Evolutionary conservation across 2,329 filamentous ascomycete genomes (phyloP), one percentile per base, ranked within the genome.

Genomic region (Coniosporium tulheliwenetii): DNA sequence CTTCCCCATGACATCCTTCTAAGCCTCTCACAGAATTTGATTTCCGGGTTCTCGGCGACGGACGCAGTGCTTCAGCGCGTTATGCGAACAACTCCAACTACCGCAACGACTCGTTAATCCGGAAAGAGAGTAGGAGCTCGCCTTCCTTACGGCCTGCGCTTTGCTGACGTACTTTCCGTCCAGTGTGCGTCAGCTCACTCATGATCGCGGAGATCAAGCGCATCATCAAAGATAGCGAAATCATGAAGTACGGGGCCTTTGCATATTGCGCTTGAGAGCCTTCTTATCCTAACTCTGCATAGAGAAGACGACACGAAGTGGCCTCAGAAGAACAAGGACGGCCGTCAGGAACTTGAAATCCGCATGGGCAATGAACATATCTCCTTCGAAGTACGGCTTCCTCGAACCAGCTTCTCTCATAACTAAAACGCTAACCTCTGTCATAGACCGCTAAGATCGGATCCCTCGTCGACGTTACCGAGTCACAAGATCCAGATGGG

Each of bases 1-100:
- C 5, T 10, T 12, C 5, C 5, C n/a, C 44, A 13, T 26, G 29
- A 40, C n/a, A 46, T 44, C 45, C 45, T 42, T 45, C 47, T 54
- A 43, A 59, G 45, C 14, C 1, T 5, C 5, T 10, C 15, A 9
- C 50, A 96, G 89, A 98, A 63, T 98, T 98, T 61, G 91, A 98
- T 60, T 91, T 98, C 55, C 77, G 89, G 42, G 85, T 86, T 16
- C 75, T 96, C 37, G 85, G 85, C 41, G 91, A 98, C 59, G 91
- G 91, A 39, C 78, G 85, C 45, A 95, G 87, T 58, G 91, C 91
- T 7, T 84, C 91, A 40, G 86, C 89, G 30, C 80, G 91, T 63
- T 98, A 98, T 65, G 91, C 91, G 48, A 98, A 98, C 71, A 98
- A 98, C 64, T 96, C 89, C 43, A 98, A 98, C 66, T 98, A 98